Evolutionary conservation across 2,329 filamentous ascomycete genomes (phyloP).

Genomic region (Arthrobotrys sphaeroides): DNA sequence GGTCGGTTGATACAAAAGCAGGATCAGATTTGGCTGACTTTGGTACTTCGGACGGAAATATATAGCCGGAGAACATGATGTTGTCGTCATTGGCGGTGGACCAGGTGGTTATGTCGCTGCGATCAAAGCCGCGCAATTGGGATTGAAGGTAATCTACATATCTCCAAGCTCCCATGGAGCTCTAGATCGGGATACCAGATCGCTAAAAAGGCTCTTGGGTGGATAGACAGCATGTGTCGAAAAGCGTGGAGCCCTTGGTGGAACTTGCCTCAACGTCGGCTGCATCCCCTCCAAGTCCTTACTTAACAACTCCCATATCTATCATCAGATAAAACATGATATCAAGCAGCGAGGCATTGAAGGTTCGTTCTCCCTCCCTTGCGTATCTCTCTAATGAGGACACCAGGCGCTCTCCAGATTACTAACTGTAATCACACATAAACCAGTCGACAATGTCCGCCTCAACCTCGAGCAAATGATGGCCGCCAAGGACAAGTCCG

Average conservation of each 20-base stretch:
- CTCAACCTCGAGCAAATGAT: slow-evolving; percentile 95
- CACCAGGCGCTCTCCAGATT: not conserved
- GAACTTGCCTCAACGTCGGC: slow-evolving; percentile 98
- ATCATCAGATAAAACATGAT: slow-evolving; percentile 96
- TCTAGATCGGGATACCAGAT: not conserved
- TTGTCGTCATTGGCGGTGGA: slow-evolving; percentile 97
- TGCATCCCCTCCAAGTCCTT: slow-evolving; percentile 99
- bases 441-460: slow-evolving; percentile 86
- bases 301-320: slow-evolving; percentile 98
- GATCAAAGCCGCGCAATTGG: slow-evolving; percentile 98
- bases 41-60: not conserved
- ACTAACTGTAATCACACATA: not conserved
- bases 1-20: too few species aligned
- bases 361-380: slow-evolving; percentile 52
- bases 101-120: slow-evolving; percentile 98
- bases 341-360: slow-evolving; percentile 97
- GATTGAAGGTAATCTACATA: slow-evolving; percentile 85
- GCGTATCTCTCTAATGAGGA: not conserved
- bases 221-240: slow-evolving; percentile 96
- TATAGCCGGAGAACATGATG: slow-evolving; percentile 85
- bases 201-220: too few species aligned
- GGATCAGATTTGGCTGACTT: not conserved
- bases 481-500: slow-evolving; percentile 97
- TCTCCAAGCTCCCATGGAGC: not conserved
- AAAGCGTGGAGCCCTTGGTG: slow-evolving; percentile 93